These are phyloP conservation scores for Geotrichum fermentans DNA, from an alignment of 1,139 yeast genomes.

Conservation along the genomic window DNA sequence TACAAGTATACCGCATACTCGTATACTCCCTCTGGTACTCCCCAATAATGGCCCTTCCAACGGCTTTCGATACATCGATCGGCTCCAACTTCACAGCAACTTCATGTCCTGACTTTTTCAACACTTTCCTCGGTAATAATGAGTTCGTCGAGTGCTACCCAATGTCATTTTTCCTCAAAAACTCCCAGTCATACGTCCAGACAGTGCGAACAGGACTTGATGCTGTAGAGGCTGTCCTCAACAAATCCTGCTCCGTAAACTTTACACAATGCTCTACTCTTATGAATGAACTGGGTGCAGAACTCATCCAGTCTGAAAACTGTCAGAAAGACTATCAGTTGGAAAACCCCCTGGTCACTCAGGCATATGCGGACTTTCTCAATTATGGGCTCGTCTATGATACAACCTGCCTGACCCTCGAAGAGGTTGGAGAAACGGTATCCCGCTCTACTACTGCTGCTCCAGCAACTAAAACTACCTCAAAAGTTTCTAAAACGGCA, in stretches of 20 bases:
- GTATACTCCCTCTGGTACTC: too few relatives aligned
- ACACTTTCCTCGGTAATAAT: slow-evolving; percentile 27
- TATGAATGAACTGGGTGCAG: slow-evolving; percentile 27
- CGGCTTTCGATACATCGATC: slow-evolving; percentile 36
- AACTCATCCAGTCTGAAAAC: slow-evolving; percentile 22
- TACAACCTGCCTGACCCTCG: slow-evolving; percentile 30
- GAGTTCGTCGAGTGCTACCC: slow-evolving; percentile 34
- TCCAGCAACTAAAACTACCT: neutral
- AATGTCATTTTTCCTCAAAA: slow-evolving; percentile 33
- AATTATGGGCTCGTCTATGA: slow-evolving; percentile 30
- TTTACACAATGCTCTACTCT: slow-evolving; percentile 26
- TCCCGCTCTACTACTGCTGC: neutral
- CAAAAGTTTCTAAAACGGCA: neutral
- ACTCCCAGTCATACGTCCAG: slow-evolving; percentile 32
- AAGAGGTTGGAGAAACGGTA: slow-evolving; percentile 8
- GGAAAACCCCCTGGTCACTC: slow-evolving; percentile 32
- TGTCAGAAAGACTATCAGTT: slow-evolving; percentile 28
- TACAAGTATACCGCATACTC: too few relatives aligned
- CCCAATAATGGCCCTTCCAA: slow-evolving; percentile 20
- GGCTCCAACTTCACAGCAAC: slow-evolving; percentile 32
- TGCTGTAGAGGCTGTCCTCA: slow-evolving; percentile 29
- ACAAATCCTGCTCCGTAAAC: slow-evolving; percentile 32
- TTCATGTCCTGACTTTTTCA: slow-evolving; percentile 32
- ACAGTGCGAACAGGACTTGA: slow-evolving; percentile 30
- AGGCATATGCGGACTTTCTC: slow-evolving; percentile 32